Evolutionary conservation across 208 protist species (phyloP).

Genomic region (Herpetomonas samuelpessoai): DNA sequence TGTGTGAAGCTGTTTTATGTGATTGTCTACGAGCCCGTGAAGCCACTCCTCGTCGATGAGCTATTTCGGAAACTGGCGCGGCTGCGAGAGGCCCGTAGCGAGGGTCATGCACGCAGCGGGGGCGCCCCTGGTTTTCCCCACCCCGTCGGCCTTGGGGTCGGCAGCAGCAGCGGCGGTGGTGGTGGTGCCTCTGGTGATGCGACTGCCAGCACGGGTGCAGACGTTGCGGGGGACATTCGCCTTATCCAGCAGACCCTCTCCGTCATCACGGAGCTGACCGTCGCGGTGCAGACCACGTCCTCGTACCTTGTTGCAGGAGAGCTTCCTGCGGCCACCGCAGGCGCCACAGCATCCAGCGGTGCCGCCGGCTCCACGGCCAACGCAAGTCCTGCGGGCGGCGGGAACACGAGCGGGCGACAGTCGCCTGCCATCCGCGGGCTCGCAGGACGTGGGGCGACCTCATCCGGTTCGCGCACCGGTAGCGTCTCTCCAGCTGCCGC

Average conservation of each 20-base stretch:
- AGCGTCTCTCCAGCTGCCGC: background rate
- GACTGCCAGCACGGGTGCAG: background rate
- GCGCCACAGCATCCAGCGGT: background rate
- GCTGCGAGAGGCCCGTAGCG: constrained; percentile 18
- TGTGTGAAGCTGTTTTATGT: constrained; percentile 82
- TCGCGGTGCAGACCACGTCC: constrained; percentile 31
- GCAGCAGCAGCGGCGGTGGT: constrained; percentile 6
- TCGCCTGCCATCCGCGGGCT: background rate
- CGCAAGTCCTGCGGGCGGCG: background rate
- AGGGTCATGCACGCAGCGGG: constrained; percentile 19
- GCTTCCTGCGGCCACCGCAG: constrained; percentile 15
- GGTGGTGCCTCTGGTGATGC: background rate
- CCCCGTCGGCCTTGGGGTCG: background rate
- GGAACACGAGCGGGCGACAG: constrained; percentile 2
- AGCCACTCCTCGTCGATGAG: constrained; percentile 30
- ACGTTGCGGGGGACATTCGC: constrained; percentile 13
- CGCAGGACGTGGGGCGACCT: background rate
- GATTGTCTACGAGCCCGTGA: constrained; percentile 64
- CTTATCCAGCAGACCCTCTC: constrained; percentile 28
- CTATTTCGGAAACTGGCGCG: constrained; percentile 25
- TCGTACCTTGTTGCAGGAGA: constrained; percentile 43
- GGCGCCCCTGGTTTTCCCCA: constrained; percentile 1
- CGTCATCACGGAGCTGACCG: constrained; percentile 33
- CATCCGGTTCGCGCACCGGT: background rate
- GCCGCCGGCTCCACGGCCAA: constrained; percentile 2